Percentiles rank a stretch among this genome's conserved stretches.
Conservation (phyloP, 1,284 basidiomycete species). For the Microbotryum saponariae region DNA sequence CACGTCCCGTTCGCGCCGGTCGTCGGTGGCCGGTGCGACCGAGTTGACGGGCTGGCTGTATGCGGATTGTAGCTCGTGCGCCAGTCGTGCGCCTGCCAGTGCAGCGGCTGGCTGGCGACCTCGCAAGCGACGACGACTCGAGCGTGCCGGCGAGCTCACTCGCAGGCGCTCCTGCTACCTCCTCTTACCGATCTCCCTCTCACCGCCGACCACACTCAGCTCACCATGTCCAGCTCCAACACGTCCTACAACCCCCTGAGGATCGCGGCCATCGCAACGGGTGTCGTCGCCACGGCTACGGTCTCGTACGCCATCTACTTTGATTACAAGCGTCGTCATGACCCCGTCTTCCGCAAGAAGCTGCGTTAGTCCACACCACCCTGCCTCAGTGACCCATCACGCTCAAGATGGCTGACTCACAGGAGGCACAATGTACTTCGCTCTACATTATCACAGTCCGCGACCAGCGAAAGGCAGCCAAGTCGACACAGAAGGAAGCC, state of each 20-base stretch:
- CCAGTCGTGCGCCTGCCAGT: too few relatives aligned
- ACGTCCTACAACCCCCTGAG: slow-evolving; percentile 41
- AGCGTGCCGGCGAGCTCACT: not conserved
- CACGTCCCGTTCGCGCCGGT: too few relatives aligned
- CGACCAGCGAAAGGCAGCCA: slow-evolving; percentile 70
- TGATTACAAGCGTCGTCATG: slow-evolving; percentile 87
- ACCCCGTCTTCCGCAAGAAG: slow-evolving; percentile 76
- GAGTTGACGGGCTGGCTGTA: not conserved
- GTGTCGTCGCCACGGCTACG: slow-evolving; percentile 49
- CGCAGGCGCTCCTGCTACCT: too few relatives aligned
- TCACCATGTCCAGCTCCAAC: slow-evolving; percentile 64
- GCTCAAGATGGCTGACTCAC: slow-evolving; percentile 5
- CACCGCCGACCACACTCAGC: not conserved
- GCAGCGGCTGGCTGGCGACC: too few relatives aligned
- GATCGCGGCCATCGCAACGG: slow-evolving; percentile 53
- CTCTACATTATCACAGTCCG: slow-evolving; percentile 53
- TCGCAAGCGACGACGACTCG: not conserved
- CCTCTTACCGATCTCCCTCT: too few relatives aligned
- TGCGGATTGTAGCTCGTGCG: not conserved
- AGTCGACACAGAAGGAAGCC: slow-evolving; percentile 53
- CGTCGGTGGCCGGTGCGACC: not conserved
- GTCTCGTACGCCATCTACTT: slow-evolving; percentile 83
- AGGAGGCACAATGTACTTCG: not conserved
- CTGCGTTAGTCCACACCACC: slow-evolving; percentile 56
- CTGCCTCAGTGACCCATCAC: not conserved